Conservation (phyloP, 257 asterid genomes). For the Cynanchum wilfordii region DNA sequence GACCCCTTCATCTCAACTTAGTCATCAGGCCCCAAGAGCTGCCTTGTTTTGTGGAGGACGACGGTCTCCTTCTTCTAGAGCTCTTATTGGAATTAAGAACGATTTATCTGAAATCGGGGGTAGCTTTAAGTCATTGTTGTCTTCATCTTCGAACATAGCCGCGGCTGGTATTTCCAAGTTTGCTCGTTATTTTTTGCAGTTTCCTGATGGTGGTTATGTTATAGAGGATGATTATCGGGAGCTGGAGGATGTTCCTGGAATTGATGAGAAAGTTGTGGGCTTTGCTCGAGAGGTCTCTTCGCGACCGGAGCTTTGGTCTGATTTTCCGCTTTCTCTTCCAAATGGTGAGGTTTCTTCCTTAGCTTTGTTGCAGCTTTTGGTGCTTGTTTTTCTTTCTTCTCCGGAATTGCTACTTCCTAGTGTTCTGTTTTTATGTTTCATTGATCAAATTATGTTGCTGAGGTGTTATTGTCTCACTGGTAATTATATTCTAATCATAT, state of each 20-base stretch:
- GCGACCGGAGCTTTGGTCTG: slow-evolving; percentile 70
- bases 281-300: slow-evolving; percentile 45
- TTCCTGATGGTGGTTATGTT: slow-evolving; percentile 18
- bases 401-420: not conserved
- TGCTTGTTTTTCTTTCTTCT: not conserved
- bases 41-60: not conserved
- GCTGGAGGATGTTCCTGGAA: slow-evolving; percentile 36
- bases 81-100: slow-evolving; percentile 52
- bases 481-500: not conserved
- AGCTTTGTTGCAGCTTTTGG: not conserved
- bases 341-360: slow-evolving; percentile 34
- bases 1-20: slow-evolving; percentile 9
- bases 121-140: slow-evolving; percentile 50
- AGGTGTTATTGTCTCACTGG: not conserved
- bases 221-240: slow-evolving; percentile 28
- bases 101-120: slow-evolving; percentile 76
- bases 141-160: slow-evolving; percentile 45
- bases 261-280: slow-evolving; percentile 51
- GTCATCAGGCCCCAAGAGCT: not conserved
- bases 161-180: slow-evolving; percentile 37
- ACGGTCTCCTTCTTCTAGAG: slow-evolving; percentile 28
- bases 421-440: not conserved
- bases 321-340: slow-evolving; percentile 59
- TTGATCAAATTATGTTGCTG: not conserved
- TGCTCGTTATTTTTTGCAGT: slow-evolving; percentile 47